These are phyloP conservation scores for Neophaeococcomyces aloes DNA, from an alignment of 2,329 filamentous ascomycete species.

Conservation along the genomic window DNA sequence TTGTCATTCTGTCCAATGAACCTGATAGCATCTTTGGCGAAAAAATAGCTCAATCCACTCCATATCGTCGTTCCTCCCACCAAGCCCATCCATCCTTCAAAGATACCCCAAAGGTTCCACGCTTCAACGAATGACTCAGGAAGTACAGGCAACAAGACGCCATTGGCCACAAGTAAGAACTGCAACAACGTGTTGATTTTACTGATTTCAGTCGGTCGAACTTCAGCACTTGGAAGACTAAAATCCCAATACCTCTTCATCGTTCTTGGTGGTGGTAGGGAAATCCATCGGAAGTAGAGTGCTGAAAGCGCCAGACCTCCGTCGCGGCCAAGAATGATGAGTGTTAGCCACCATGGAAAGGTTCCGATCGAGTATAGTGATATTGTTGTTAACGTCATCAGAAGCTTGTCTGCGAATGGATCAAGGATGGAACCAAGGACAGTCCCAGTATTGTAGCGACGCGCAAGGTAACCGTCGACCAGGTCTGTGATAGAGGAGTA, in stretches of 20 bases:
- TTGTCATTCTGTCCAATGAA: constrained; percentile 45
- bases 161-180: constrained; percentile 71
- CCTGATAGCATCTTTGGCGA: constrained; percentile 80
- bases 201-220: constrained; percentile 35
- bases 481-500: constrained; percentile 89
- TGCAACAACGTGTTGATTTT: constrained; percentile 86
- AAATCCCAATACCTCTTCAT: constrained; percentile 95
- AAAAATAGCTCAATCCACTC: constrained; percentile 88
- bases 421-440: constrained; percentile 92
- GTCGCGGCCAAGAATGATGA: constrained; percentile 84
- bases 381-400: constrained; percentile 86
- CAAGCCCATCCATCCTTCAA: constrained; percentile 48
- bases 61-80: constrained; percentile 85
- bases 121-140: constrained; percentile 43
- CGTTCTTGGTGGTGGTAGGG: constrained; percentile 84
- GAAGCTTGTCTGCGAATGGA: constrained; percentile 89
- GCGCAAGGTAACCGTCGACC: constrained; percentile 87
- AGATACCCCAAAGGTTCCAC: constrained; percentile 53
- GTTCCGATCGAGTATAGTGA: constrained; percentile 49
- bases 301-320: constrained; percentile 72
- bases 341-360: constrained; percentile 81
- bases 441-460: constrained; percentile 76
- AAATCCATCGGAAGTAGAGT: constrained; percentile 93
- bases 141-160: constrained; percentile 69
- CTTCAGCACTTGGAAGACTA: constrained; percentile 53